Base-by-base conservation (phyloP, 2,329 filamentous ascomycete genomes). In the Cytospora piceicola region DNA sequence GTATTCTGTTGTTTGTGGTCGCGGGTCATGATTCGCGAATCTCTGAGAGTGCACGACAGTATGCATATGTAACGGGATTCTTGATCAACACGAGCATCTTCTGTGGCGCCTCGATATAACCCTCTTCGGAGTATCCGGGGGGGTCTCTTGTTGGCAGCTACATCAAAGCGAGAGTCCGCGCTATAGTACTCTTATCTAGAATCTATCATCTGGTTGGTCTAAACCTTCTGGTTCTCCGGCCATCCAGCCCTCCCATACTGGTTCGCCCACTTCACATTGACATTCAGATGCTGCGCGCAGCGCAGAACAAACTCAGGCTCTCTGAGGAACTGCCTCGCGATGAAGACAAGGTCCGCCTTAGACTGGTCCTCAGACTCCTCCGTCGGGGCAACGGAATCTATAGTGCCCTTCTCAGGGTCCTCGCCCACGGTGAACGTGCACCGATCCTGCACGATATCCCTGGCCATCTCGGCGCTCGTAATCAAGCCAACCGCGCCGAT, bases 401-500 rank as follows among this genome's bases (percentile, higher is more conserved):
- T 42, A 29, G 69, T 61, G 9, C 65, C 69, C 30, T 66, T 69
- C 39, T 69, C 61, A 11, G 79, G 75, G 68, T 79, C 76, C 66
- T 85, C 79, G 2, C 86, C 73, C n/a, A 61, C 53, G n/a, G 65
- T 65, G 59, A 56, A 56, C 17, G 62, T 14, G 58, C 72, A 74
- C 20, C 75, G 78, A 63, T 80, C 78, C 73, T 88, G 90, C 66
- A 79, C 85, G 69, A 82, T 78, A 0, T 77, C 76, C 63, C 88
- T 84, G 7, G 92, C 93, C 75, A 90, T 83, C 71, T 88, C 85
- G 2, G 88, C 90, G 34, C 85, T 85, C 46, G 84, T 88, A 71
- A 97, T 91, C 66, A 85, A 80, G 5, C 94, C 93, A 1, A 97
- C 93, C 3, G 89, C 85, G 24, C 88, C 88, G 39, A 97, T 88